These are phyloP conservation scores for Rhododendron henanense DNA, from an alignment of 148 eudicot genomes.

Conservation along the genomic window DNA sequence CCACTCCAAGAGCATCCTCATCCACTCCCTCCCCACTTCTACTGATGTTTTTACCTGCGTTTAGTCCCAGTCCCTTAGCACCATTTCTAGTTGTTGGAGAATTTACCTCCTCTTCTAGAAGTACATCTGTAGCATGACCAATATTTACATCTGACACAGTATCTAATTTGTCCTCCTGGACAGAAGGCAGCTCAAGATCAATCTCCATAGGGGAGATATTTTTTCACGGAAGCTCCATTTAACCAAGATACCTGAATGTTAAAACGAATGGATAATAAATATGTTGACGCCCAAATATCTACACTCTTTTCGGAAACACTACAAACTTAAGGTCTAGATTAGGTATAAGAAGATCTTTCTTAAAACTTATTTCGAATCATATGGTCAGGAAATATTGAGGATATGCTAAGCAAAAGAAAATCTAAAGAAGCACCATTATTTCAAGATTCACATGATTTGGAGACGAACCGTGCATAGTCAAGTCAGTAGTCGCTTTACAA, in stretches of 20 bases:
- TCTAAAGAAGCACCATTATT: background rate
- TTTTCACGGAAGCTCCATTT: background rate
- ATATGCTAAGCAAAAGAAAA: background rate
- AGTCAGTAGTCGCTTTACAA: background rate
- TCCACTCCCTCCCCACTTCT: constrained; percentile 10
- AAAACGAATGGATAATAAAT: background rate
- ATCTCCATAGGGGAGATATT: constrained; percentile 13
- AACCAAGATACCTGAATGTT: constrained; percentile 6
- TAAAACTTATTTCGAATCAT: background rate
- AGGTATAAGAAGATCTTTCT: background rate
- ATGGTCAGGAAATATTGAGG: background rate
- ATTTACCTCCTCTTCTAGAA: constrained; percentile 2
- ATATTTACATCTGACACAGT: background rate
- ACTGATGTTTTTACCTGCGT: background rate
- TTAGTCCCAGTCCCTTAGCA: background rate
- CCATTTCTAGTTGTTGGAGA: background rate
- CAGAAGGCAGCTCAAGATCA: constrained; percentile 20
- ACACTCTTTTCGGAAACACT: background rate
- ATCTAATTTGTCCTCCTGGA: constrained; percentile 5
- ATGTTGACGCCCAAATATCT: background rate
- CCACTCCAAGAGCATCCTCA: background rate
- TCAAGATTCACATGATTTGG: background rate
- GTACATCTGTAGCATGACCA: background rate
- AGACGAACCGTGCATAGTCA: background rate
- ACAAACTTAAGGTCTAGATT: background rate